These are phyloP conservation scores for Aspergillus fumigatiaffinis DNA, from an alignment of 2,329 filamentous ascomycete genomes.

Conservation along the genomic window DNA sequence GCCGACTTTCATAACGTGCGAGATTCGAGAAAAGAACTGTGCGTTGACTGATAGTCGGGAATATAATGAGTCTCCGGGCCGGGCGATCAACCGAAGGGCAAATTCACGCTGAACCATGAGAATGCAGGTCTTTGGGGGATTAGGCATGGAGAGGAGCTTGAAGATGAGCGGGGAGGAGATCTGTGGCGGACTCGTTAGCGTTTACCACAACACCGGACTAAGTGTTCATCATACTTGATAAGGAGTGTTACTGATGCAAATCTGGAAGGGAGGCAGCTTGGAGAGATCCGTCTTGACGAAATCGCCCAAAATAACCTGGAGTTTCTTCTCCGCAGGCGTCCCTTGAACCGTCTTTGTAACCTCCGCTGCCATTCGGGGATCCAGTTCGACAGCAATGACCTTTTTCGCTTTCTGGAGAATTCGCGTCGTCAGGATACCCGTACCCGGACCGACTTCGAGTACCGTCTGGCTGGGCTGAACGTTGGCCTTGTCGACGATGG, in stretches of 20 bases:
- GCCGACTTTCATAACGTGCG: slow-evolving; percentile 82
- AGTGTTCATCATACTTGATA: slow-evolving; percentile 51
- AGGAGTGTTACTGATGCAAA: slow-evolving; percentile 76
- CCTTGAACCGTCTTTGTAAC: slow-evolving; percentile 91
- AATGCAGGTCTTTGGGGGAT: slow-evolving; percentile 76
- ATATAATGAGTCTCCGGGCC: slow-evolving; percentile 84
- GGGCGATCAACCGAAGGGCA: slow-evolving; percentile 81
- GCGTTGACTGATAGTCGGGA: slow-evolving; percentile 87
- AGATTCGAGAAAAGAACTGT: slow-evolving; percentile 79
- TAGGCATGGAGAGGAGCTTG: slow-evolving; percentile 76
- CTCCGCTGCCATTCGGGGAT: slow-evolving; percentile 95
- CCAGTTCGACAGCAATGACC: slow-evolving; percentile 82
- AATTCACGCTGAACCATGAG: slow-evolving; percentile 94
- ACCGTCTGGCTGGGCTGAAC: slow-evolving; percentile 59
- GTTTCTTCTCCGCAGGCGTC: slow-evolving; percentile 73
- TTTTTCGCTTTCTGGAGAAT: slow-evolving; percentile 86
- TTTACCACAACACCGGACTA: not conserved
- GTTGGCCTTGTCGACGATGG: slow-evolving; percentile 55
- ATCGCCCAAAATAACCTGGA: slow-evolving; percentile 87
- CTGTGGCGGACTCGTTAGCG: slow-evolving; percentile 34
- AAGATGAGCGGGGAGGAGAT: slow-evolving; percentile 92
- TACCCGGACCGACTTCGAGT: slow-evolving; percentile 87
- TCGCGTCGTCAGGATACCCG: slow-evolving; percentile 81
- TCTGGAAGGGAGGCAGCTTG: slow-evolving; percentile 67
- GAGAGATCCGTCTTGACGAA: slow-evolving; percentile 74